Evolutionary conservation across 768 basidiomycete species (phyloP).

Genomic region (Lentinula raphanica): DNA sequence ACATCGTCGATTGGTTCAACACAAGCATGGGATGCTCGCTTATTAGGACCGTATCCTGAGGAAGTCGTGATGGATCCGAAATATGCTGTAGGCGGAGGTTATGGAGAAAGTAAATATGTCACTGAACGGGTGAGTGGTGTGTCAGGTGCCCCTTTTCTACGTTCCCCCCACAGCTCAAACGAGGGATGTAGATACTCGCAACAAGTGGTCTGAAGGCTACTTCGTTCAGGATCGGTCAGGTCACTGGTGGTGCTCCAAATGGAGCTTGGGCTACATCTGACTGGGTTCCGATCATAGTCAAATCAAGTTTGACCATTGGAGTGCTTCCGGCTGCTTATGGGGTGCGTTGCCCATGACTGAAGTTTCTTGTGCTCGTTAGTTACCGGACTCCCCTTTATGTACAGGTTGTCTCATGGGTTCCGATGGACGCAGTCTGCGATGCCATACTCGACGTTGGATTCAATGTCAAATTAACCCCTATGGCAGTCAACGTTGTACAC

Average conservation of each 20-base stretch:
- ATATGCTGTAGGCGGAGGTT: constrained; percentile 27
- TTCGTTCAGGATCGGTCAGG: constrained; percentile 38
- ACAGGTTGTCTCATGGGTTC: constrained; percentile 30
- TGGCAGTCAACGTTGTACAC: constrained; percentile 32
- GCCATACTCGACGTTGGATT: constrained; percentile 29
- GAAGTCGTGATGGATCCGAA: constrained; percentile 18
- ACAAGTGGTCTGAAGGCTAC: constrained; percentile 26
- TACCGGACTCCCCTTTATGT: constrained; percentile 2
- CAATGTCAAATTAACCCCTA: constrained; percentile 12
- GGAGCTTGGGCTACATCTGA: constrained; percentile 41
- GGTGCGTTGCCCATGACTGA: too few species aligned
- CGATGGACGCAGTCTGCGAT: constrained; percentile 27
- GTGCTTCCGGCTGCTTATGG: constrained; percentile 23
- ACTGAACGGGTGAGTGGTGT: constrained; percentile 27
- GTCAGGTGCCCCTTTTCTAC: too few species aligned
- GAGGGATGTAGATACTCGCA: constrained; percentile 26
- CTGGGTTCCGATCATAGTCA: constrained; percentile 44
- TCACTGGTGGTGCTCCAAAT: constrained; percentile 32
- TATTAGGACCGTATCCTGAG: constrained; percentile 23
- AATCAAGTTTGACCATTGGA: constrained; percentile 25
- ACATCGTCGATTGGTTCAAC: constrained; percentile 25
- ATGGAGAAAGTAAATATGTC: constrained; percentile 34
- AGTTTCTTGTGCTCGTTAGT: background rate
- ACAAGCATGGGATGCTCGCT: constrained; percentile 19
- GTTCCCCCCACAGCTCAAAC: too few species aligned